Conservation (phyloP, 2,329 filamentous ascomycete genomes). For the Diaporthe ampelina region DNA sequence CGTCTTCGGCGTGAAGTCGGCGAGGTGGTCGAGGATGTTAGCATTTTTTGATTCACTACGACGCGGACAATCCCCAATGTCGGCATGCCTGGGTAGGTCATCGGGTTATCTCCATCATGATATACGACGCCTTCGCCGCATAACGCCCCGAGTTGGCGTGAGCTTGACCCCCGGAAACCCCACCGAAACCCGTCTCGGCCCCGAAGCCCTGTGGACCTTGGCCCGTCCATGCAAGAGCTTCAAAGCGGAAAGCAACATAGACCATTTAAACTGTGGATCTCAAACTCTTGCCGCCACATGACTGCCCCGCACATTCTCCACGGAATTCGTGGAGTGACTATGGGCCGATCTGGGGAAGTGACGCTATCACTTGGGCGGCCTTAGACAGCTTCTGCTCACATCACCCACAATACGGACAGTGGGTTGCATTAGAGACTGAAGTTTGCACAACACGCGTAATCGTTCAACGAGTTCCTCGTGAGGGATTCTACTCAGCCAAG, state of each 20-base stretch:
- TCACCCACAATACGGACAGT: not conserved
- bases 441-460: not conserved
- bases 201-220: not conserved
- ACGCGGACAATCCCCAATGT: not conserved
- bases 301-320: conserved; percentile 1
- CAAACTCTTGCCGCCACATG: not conserved
- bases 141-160: not conserved
- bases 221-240: not conserved
- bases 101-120: not conserved
- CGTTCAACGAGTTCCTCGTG: not conserved
- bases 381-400: no score
- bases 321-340: not conserved
- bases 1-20: no score
- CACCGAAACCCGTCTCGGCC: no score
- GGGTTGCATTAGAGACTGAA: not conserved
- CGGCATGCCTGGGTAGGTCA: not conserved
- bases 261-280: not conserved
- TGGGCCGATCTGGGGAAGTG: conserved; percentile 27
- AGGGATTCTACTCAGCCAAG: no score
- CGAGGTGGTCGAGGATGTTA: not conserved
- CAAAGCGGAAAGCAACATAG: not conserved
- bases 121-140: no score
- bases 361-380: not conserved
- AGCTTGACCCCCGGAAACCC: not conserved
- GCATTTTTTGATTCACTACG: not conserved